Evolutionary conservation across 257 asterid species (phyloP).

Genomic region (Verbascum thapsus): DNA sequence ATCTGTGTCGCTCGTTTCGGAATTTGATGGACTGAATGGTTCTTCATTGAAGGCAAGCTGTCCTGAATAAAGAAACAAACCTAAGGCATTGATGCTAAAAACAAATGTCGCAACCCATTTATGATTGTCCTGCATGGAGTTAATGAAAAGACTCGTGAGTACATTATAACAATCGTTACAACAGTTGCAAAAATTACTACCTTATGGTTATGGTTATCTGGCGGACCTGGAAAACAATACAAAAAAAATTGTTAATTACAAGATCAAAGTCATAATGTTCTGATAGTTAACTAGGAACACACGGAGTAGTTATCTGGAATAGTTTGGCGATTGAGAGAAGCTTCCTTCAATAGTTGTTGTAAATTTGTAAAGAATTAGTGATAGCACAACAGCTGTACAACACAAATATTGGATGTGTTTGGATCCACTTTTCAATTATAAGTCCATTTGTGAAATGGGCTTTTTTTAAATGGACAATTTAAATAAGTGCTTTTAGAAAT

Average conservation of each 20-base stretch:
- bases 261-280: not conserved
- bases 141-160: slow-evolving; percentile 18
- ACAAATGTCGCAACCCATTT: slow-evolving; percentile 90
- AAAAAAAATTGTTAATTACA: not conserved
- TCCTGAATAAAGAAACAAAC: slow-evolving; percentile 76
- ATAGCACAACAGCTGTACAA: slow-evolving; percentile 73
- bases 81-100: slow-evolving; percentile 74
- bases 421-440: too few species aligned
- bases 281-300: slow-evolving; percentile 23
- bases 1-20: slow-evolving; percentile 34
- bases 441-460: too few species aligned
- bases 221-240: slow-evolving; percentile 62
- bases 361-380: slow-evolving; percentile 76
- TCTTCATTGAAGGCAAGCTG: slow-evolving; percentile 70
- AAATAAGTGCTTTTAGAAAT: too few species aligned
- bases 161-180: not conserved
- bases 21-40: slow-evolving; percentile 37
- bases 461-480: too few species aligned
- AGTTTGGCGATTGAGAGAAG: slow-evolving; percentile 69
- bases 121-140: slow-evolving; percentile 69
- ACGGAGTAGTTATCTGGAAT: slow-evolving; percentile 81
- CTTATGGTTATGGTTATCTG: slow-evolving; percentile 88
- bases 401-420: too few species aligned
- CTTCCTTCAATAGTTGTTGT: slow-evolving; percentile 73
- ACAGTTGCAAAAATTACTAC: slow-evolving; percentile 43